Evolutionary conservation across 805 yeast genomes (phyloP).

Genomic region (Candida tibetensis): DNA sequence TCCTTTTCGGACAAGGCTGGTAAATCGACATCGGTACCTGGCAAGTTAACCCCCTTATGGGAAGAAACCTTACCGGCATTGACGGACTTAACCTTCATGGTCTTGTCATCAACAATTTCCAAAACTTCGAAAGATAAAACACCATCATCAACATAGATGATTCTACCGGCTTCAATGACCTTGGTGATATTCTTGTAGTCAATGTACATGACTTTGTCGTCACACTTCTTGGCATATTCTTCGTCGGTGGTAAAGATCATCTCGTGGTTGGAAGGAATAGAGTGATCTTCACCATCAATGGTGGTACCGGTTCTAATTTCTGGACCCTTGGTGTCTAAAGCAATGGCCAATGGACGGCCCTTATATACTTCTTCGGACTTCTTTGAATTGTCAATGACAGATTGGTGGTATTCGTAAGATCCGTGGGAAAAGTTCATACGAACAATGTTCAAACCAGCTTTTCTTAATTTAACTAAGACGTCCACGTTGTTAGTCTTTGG

Average conservation of each 20-base stretch:
- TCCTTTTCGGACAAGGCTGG: constrained; percentile 98
- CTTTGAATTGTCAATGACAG: constrained; percentile 94
- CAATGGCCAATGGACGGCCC: constrained; percentile 98
- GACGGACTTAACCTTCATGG: constrained; percentile 82
- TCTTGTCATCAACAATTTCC: constrained; percentile 74
- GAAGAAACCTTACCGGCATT: constrained; percentile 95
- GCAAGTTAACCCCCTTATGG: constrained; percentile 98
- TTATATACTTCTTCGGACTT: constrained; percentile 85
- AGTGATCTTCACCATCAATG: constrained; percentile 70
- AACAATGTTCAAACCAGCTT: constrained; percentile 96
- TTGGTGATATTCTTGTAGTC: constrained; percentile 97
- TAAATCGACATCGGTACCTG: constrained; percentile 97
- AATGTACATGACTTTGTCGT: constrained; percentile 79
- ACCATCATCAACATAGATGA: constrained; percentile 97
- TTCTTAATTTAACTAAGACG: constrained; percentile 79
- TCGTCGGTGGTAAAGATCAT: constrained; percentile 93
- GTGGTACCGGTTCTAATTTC: constrained; percentile 99
- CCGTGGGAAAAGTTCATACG: constrained; percentile 99
- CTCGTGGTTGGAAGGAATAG: constrained; percentile 81
- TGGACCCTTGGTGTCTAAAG: constrained; percentile 98
- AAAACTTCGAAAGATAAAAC: constrained; percentile 91
- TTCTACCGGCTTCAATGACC: constrained; percentile 83
- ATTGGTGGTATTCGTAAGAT: constrained; percentile 94
- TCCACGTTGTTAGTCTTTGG: constrained; percentile 95
- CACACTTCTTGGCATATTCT: constrained; percentile 64